These are phyloP conservation scores for Endocalyx cinctus DNA, from an alignment of 2,329 filamentous ascomycete species.

Conservation along the genomic window DNA sequence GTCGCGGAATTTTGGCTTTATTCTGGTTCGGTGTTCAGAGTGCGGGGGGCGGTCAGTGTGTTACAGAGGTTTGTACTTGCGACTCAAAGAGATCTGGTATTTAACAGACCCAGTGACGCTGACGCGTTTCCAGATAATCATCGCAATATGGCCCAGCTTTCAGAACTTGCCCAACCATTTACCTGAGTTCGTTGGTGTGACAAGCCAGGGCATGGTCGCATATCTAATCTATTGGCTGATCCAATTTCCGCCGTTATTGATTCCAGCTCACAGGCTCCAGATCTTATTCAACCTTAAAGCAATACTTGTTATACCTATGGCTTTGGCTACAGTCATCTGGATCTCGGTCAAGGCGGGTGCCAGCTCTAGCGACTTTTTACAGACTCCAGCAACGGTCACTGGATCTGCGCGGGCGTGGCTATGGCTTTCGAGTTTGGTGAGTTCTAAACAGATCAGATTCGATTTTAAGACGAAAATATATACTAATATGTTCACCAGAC, in stretches of 20 bases:
- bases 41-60: constrained; percentile 54
- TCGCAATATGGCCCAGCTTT: constrained; percentile 51
- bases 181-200: constrained; percentile 46
- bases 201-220: constrained; percentile 49
- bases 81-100: no score
- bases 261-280: constrained; percentile 49
- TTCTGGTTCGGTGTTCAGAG: constrained; percentile 48
- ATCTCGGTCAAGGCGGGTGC: constrained; percentile 44
- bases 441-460: no score
- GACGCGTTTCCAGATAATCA: no score
- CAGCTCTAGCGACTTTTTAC: constrained; percentile 38
- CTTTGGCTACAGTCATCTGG: constrained; percentile 53
- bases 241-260: constrained; percentile 49
- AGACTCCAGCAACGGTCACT: constrained; percentile 38
- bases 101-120: no score
- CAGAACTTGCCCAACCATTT: constrained; percentile 47
- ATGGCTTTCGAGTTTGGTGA: constrained; percentile 21
- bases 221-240: constrained; percentile 56
- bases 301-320: constrained; percentile 41
- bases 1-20: constrained; percentile 37
- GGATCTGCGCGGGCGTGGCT: constrained; percentile 25
- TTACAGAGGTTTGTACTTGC: no score
- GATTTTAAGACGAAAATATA: no score
- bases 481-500: no score
- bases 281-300: constrained; percentile 45